Evolutionary conservation across 352 stramenopile genomes (phyloP), one percentile per base, ranked within the genome.

Genomic region (Pythium sp.): DNA sequence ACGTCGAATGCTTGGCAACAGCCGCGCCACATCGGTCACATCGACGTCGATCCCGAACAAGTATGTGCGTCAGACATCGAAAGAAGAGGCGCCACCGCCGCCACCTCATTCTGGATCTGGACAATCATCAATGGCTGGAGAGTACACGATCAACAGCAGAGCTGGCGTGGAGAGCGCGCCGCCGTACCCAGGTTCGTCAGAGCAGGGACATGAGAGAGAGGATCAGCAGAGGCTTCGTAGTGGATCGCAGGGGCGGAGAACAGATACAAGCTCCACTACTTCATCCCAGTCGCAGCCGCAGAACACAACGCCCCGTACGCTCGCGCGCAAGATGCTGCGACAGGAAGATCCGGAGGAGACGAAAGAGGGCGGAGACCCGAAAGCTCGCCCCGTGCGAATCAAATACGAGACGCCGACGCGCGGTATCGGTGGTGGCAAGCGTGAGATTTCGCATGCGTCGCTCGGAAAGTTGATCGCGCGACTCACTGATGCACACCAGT

Each of bases 391-490:
- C 12, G 73, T 94, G 38, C 84, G 84, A 2, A 89, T 94, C 68
- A 85, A 84, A 38, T 95, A 95, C 65, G 84, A 93, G 56, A 84
- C 72, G 5, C 71, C 79, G 12, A 78, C 78, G 22, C 85, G 84
- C 15, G 82, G 83, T 2, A 72, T 90, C 41, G 82, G 80, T 36
- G 75, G 69, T 24, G 81, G 81, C 24, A 91, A 89, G 58, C 81
- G 86, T 5, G 84, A 94, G 70, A 96, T 96, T 68, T 93, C 87
- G n/a, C 86, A 94, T 56, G 88, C 88, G 26, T 94, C 88, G 8
- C 72, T 96, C 6, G 88, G 88, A 15, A 94, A 94, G 68, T 73
- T 96, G 9, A 84, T 96, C 26, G 88, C 87, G 4, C 86, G 86
- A 7, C 71, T 96, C 4, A 96, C 88, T 14, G 88, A 96, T 63